Evolutionary conservation across 2,329 filamentous ascomycete genomes (phyloP).

Genomic region (Penicillium freii): DNA sequence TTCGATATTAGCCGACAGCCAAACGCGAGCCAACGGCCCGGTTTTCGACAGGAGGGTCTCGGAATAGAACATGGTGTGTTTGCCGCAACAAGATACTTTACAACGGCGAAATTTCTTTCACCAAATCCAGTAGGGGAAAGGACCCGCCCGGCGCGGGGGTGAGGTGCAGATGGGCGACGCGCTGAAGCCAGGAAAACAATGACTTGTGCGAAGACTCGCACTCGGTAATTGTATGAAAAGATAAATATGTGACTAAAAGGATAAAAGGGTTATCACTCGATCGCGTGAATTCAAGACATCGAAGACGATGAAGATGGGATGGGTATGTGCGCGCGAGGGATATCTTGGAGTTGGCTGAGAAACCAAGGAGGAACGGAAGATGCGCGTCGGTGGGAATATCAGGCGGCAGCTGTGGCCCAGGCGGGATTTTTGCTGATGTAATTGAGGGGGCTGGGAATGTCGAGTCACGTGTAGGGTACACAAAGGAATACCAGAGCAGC

Average conservation of each 20-base stretch:
- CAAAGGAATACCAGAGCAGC: neutral
- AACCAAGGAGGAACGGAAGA: slow-evolving; percentile 20
- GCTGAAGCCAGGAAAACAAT: slow-evolving; percentile 35
- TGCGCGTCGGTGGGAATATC: slow-evolving; percentile 27
- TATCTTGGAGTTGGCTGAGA: slow-evolving; percentile 23
- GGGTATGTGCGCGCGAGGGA: slow-evolving; percentile 16
- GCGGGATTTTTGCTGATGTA: slow-evolving; percentile 20
- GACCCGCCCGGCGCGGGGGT: slow-evolving; percentile 37
- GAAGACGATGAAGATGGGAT: slow-evolving; percentile 10
- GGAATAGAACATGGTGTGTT: slow-evolving; percentile 83
- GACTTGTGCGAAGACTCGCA: slow-evolving; percentile 17
- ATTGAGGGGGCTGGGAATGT: slow-evolving; percentile 29
- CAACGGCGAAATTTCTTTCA: slow-evolving; percentile 38
- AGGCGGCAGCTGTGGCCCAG: slow-evolving; percentile 11
- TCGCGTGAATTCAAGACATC: slow-evolving; percentile 15
- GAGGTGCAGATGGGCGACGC: slow-evolving; percentile 32
- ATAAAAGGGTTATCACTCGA: slow-evolving; percentile 1
- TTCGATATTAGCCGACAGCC: slow-evolving; percentile 96
- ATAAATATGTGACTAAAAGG: slow-evolving; percentile 1
- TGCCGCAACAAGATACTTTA: slow-evolving; percentile 11
- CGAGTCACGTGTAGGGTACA: slow-evolving; percentile 26
- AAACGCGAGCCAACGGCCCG: slow-evolving; percentile 93
- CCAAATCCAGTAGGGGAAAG: slow-evolving; percentile 20
- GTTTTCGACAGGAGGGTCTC: slow-evolving; percentile 95
- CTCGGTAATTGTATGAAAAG: slow-evolving; percentile 1